Percentiles rank a stretch among this genome's conserved stretches.
These are phyloP conservation scores for Arthrobotrys megalospora DNA, from an alignment of 2,329 filamentous ascomycete genomes.

Conservation along the genomic window DNA sequence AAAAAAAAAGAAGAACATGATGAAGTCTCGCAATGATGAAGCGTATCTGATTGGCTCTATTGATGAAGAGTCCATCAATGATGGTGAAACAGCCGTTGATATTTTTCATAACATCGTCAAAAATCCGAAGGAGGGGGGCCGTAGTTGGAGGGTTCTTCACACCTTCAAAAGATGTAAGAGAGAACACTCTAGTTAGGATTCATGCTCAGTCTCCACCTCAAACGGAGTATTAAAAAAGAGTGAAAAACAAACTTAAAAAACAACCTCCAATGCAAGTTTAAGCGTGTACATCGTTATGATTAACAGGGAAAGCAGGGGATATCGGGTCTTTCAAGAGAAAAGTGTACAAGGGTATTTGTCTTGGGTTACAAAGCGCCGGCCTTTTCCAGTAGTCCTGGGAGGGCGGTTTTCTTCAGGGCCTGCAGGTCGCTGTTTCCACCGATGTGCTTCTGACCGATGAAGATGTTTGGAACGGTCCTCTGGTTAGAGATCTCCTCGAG, in stretches of 20 bases:
- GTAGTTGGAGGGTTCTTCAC: too few relatives aligned
- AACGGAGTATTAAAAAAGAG: neutral
- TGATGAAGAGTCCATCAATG: too few relatives aligned
- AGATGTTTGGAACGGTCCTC: conserved; percentile 94
- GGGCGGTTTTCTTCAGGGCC: conserved; percentile 73
- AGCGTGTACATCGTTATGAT: conserved; percentile 7
- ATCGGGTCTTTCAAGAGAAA: conserved; percentile 6
- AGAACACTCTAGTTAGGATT: too few relatives aligned
- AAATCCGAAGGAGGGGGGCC: neutral
- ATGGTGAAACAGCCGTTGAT: neutral
- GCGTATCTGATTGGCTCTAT: too few relatives aligned
- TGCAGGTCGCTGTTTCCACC: conserved; percentile 95
- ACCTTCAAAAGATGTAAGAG: too few relatives aligned
- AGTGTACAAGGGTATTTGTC: conserved; percentile 23
- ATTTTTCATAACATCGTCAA: neutral
- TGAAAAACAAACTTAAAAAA: conserved; percentile 19
- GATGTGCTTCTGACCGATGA: conserved; percentile 90
- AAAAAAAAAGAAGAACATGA: too few relatives aligned
- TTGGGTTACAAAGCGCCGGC: conserved; percentile 74
- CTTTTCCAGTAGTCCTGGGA: conserved; percentile 76
- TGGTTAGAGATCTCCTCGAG: conserved; percentile 85
- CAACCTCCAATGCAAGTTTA: conserved; percentile 20
- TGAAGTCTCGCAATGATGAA: neutral
- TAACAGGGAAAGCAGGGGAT: neutral
- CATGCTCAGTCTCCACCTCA: neutral